Percentiles rank a stretch among this genome's conserved stretches.
Evolutionary conservation across 2,329 filamentous ascomycete genomes (phyloP).

Genomic region (Lachnellula occidentalis): DNA sequence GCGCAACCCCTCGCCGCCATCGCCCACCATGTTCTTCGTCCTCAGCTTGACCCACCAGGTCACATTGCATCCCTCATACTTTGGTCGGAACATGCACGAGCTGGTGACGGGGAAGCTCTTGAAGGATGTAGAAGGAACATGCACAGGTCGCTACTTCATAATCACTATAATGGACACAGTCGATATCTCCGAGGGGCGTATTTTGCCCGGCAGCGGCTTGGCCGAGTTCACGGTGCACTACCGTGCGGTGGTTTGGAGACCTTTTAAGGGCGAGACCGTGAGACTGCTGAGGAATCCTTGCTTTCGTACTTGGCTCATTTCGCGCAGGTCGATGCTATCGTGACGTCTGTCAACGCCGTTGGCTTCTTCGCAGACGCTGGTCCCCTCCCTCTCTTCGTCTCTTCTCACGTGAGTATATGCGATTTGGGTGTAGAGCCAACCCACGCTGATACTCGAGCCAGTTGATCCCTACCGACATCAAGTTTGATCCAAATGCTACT

Average conservation of each 20-base stretch:
- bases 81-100: conserved; percentile 87
- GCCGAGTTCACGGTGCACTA: conserved; percentile 95
- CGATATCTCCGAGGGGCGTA: conserved; percentile 87
- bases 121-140: conserved; percentile 90
- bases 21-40: conserved; percentile 84
- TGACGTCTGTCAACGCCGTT: conserved; percentile 83
- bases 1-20: not conserved
- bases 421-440: not conserved
- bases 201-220: conserved; percentile 84
- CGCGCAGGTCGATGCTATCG: conserved; percentile 82
- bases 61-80: conserved; percentile 93
- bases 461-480: conserved; percentile 89
- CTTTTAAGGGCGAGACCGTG: conserved; percentile 97
- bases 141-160: conserved; percentile 93
- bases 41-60: conserved; percentile 94
- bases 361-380: conserved; percentile 87
- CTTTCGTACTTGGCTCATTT: conserved; percentile 16
- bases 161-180: conserved; percentile 97
- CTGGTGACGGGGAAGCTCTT: conserved; percentile 85
- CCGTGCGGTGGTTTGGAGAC: conserved; percentile 93
- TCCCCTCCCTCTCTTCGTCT: conserved; percentile 73
- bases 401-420: conserved; percentile 32
- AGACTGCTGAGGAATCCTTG: conserved; percentile 29
- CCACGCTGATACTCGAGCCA: conserved; percentile 33
- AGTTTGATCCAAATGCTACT: conserved; percentile 91